Percentiles rank a stretch among this genome's conserved stretches.
phyloP scores from a whole-genome alignment of 1,284 basidiomycete genomes.

The Peniophora sp. region DNA sequence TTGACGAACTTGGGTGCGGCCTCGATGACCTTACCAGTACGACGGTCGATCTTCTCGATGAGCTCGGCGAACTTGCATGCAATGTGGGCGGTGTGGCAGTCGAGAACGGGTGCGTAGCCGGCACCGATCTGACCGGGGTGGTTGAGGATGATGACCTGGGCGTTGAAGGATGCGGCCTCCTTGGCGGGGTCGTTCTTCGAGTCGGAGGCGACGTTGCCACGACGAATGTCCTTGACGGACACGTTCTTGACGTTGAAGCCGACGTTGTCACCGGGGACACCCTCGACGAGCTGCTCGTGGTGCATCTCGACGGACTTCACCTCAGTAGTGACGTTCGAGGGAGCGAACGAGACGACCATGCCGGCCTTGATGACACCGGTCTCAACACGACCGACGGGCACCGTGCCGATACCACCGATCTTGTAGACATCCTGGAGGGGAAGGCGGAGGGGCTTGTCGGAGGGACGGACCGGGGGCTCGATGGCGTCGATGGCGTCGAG shows the following conservation, averaged over 20 bases:
- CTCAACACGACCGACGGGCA: slow-evolving; percentile 99
- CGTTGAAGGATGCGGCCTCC: slow-evolving; percentile 99
- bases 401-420: slow-evolving; percentile 99
- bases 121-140: slow-evolving; percentile 99
- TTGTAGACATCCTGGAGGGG: slow-evolving; percentile 99
- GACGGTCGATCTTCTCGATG: slow-evolving; percentile 99
- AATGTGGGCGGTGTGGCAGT: slow-evolving; percentile 99
- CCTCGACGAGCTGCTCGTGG: slow-evolving; percentile 97
- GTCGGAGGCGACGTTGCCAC: slow-evolving; percentile 98
- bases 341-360: slow-evolving; percentile 98
- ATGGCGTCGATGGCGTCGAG: slow-evolving; percentile 99
- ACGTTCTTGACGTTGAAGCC: slow-evolving; percentile 99
- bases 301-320: slow-evolving; percentile 99
- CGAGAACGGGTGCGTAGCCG: slow-evolving; percentile 96
- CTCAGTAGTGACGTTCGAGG: slow-evolving; percentile 98
- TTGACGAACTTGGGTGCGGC: slow-evolving; percentile 93
- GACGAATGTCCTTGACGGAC: slow-evolving; percentile 99
- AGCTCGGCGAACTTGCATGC: slow-evolving; percentile 99
- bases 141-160: slow-evolving; percentile 99
- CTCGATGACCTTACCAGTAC: slow-evolving; percentile 92
- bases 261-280: slow-evolving; percentile 98
- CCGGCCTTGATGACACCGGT: slow-evolving; percentile 99
- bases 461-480: slow-evolving; percentile 93
- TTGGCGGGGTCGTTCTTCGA: slow-evolving; percentile 99
- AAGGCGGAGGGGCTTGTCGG: slow-evolving; percentile 99